Evolutionary conservation across 768 basidiomycete species (phyloP).

Genomic region (Amanita polypyramis): DNA sequence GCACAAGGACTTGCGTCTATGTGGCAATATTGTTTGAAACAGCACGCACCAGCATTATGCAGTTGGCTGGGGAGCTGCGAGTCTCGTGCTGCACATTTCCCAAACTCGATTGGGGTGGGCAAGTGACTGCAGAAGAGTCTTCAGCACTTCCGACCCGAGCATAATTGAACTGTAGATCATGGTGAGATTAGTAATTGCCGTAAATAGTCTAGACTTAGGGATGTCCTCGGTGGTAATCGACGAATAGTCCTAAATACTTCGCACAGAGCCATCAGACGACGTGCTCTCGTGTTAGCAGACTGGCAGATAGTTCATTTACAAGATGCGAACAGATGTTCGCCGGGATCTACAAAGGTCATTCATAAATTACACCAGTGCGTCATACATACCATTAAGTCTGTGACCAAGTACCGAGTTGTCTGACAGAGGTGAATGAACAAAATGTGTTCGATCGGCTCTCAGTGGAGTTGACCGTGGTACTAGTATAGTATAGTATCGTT

Average conservation of each 20-base stretch:
- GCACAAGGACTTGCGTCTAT: too few species aligned
- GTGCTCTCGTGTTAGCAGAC: neutral
- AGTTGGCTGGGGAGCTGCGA: neutral
- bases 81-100: too few species aligned
- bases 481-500: neutral
- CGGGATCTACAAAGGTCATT: too few species aligned
- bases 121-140: neutral
- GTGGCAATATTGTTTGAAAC: too few species aligned
- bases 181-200: constrained; percentile 1
- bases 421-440: neutral
- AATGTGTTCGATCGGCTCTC: neutral
- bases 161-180: constrained; percentile 1
- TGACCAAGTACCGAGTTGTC: too few species aligned
- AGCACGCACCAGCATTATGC: neutral
- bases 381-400: too few species aligned
- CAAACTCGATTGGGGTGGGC: too few species aligned
- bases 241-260: neutral
- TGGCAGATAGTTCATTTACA: too few species aligned
- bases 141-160: neutral
- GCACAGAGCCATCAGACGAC: neutral
- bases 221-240: neutral
- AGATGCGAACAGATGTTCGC: too few species aligned
- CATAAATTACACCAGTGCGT: too few species aligned
- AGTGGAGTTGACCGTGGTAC: neutral
- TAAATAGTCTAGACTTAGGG: constrained; percentile 1